Base-by-base conservation (phyloP, 306 rosid species). In the Cicer cuneatum region DNA sequence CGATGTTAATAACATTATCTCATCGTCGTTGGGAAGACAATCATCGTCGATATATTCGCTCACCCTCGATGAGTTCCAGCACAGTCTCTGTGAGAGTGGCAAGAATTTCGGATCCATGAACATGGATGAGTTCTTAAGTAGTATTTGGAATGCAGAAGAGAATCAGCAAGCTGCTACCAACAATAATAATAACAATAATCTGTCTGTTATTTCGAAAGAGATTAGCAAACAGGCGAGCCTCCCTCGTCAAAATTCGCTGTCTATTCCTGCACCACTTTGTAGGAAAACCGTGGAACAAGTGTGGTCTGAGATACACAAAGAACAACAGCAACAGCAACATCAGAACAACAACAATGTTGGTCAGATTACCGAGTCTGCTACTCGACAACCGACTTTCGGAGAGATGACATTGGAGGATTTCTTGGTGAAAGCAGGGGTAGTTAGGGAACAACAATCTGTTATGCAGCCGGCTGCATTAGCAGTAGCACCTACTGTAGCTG, bases 351-450 rank as follows among this genome's bases (percentile, higher is more conserved):
- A 19, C 38, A 49, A 48, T 40, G 67, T 19, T 54, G 62, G 72
- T 14, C 88, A 60, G 11, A 86, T 77, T 80, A 66, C 91, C 14
- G 92, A 88, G n/a, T 49, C 84, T 57, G 78, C 86, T 38, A 63
- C 87, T 43, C 90, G 96, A 59, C 97, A 90, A 77, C 89, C 90
- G 0, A 94, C 98, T 18, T 94, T 91, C 13, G 93, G 93, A 12
- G 97, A 91, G 83, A 90, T 94, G 97, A 94, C 98, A 3, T 59
- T 94, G 83, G 98, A 94, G 83, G 98, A 91, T 79, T 94, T 94
- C 75, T 81, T 94, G 79, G 71, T 91, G 13, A 94, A 88, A 75
- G 98, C 98, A 1, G 98, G 98, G 72, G 84, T 94, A 10, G 96
- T 90, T 33, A 51, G 92, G 68, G 98, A 91, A 80, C 75, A 77